Evolutionary conservation across 495 filamentous ascomycete species (phyloP).

Genomic region (Usnea hakonensis): DNA sequence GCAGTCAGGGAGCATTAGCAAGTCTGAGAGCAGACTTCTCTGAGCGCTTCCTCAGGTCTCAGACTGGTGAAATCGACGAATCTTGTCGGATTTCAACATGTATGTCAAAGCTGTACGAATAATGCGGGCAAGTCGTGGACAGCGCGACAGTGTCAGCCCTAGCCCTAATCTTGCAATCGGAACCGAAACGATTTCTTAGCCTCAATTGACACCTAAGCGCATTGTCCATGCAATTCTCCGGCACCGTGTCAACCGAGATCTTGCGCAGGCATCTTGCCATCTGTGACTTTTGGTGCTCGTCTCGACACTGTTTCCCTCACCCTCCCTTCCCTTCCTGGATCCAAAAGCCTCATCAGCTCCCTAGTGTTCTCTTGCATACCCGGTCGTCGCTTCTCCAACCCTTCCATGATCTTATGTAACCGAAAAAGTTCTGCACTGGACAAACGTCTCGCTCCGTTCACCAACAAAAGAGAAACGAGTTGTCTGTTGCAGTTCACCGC

Average conservation of each 20-base stretch:
- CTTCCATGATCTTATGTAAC: background rate
- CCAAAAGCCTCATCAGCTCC: background rate
- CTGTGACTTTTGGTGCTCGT: no score
- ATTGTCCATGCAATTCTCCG: no score
- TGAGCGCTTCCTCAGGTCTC: background rate
- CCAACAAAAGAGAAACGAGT: background rate
- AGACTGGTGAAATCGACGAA: background rate
- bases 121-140: no score
- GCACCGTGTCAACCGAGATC: no score
- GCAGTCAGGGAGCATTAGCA: slow-evolving; percentile 35
- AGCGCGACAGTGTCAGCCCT: no score
- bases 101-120: no score
- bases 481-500: background rate
- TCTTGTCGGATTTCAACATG: no score
- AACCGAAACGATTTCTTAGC: no score
- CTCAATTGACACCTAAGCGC: no score
- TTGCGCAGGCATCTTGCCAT: no score
- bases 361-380: background rate
- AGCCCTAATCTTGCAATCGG: no score
- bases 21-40: background rate
- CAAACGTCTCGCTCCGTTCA: background rate
- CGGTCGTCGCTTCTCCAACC: background rate
- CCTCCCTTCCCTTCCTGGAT: background rate
- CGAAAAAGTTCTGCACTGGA: background rate
- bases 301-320: background rate